phyloP scores from a whole-genome alignment of 1,284 basidiomycete genomes.

The Malassezia brasiliensis region DNA sequence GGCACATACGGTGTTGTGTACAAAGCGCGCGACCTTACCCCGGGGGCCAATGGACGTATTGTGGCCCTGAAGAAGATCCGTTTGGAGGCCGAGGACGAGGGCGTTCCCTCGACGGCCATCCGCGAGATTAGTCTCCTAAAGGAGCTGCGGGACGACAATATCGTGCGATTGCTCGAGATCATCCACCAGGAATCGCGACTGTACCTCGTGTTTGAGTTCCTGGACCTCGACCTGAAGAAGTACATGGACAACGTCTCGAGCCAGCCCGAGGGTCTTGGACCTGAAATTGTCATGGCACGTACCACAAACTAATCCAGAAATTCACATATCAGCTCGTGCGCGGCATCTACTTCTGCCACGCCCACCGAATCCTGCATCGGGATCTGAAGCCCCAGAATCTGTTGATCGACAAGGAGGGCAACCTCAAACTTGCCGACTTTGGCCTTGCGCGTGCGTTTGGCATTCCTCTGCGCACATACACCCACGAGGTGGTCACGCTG shows the following conservation, averaged over 20 bases:
- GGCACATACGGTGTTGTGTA: conserved; percentile 99
- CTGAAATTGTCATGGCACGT: conserved; percentile 73
- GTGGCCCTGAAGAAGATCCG: conserved; percentile 76
- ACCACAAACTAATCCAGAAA: conserved; percentile 56
- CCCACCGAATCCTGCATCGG: conserved; percentile 88
- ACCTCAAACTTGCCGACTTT: conserved; percentile 69
- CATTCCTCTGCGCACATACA: conserved; percentile 93
- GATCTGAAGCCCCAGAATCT: conserved; percentile 97
- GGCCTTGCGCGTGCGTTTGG: conserved; percentile 93
- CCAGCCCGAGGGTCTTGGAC: conserved; percentile 55
- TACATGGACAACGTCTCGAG: conserved; percentile 68
- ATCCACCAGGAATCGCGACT: conserved; percentile 94
- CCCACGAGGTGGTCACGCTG: conserved; percentile 90
- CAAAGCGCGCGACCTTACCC: conserved; percentile 51
- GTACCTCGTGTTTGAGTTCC: conserved; percentile 91
- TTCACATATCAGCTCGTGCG: conserved; percentile 76
- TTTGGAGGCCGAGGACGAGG: conserved; percentile 93
- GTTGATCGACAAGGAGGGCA: conserved; percentile 66
- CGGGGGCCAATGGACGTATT: conserved; percentile 58
- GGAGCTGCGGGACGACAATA: conserved; percentile 88
- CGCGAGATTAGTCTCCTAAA: conserved; percentile 94
- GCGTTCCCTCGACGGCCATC: conserved; percentile 92
- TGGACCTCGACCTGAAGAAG: conserved; percentile 85
- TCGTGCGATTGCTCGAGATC: conserved; percentile 85
- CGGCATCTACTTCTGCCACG: conserved; percentile 88